Percentiles rank a stretch among this genome's conserved stretches.
phyloP scores from a whole-genome alignment of 1,284 basidiomycete genomes.

The Pascua sp. region DNA sequence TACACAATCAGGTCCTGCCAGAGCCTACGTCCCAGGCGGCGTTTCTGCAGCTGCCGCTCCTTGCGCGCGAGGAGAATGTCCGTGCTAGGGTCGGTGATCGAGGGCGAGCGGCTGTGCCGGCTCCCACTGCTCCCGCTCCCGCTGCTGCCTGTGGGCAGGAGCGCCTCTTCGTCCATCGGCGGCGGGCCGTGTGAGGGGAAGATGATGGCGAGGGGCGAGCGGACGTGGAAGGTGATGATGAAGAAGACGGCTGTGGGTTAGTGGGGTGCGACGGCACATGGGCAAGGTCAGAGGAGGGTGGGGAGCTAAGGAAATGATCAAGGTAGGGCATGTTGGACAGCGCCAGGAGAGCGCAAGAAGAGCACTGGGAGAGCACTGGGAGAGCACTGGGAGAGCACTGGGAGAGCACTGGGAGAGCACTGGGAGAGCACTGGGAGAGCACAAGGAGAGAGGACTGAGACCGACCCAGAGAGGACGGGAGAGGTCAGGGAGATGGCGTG shows the following conservation, averaged over 20 bases:
- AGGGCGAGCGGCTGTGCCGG: slow-evolving; percentile 29
- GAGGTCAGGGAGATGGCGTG: no score
- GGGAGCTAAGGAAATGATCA: no score
- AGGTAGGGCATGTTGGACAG: no score
- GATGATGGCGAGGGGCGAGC: slow-evolving; percentile 50
- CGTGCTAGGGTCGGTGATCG: slow-evolving; percentile 35
- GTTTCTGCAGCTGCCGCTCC: slow-evolving; percentile 49
- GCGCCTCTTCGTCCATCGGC: background rate
- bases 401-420: no score
- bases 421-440: no score
- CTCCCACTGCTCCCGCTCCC: background rate
- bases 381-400: no score
- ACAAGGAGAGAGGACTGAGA: no score
- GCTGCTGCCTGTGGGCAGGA: background rate
- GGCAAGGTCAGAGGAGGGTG: no score
- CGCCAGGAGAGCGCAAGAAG: no score
- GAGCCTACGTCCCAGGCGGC: slow-evolving; percentile 44
- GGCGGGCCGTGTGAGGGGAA: slow-evolving; percentile 28
- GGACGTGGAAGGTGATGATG: slow-evolving; percentile 51
- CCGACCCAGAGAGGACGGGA: no score
- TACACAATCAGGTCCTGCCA: slow-evolving; percentile 52
- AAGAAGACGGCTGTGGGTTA: slow-evolving; percentile 46
- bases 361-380: no score
- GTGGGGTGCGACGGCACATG: no score
- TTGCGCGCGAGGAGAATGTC: slow-evolving; percentile 50